Conservation (phyloP, 768 basidiomycete genomes). For the Panus rudis region DNA sequence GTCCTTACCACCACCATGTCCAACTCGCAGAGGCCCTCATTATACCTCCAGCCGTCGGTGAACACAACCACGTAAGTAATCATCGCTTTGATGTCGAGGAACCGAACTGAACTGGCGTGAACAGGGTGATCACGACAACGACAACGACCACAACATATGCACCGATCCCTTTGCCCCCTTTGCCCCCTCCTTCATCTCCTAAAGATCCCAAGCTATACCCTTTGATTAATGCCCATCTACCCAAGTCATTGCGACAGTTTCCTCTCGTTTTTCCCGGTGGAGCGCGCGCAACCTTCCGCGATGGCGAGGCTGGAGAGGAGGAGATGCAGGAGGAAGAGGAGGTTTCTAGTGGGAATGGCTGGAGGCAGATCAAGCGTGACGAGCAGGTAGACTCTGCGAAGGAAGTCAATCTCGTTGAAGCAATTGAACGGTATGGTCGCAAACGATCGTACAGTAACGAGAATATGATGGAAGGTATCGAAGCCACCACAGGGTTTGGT, state of each 20-base stretch:
- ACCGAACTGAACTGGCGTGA: constrained; percentile 4
- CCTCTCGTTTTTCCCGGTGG: constrained; percentile 79
- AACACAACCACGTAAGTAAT: constrained; percentile 73
- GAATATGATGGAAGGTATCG: constrained; percentile 70
- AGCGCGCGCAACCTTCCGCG: constrained; percentile 70
- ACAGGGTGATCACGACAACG: constrained; percentile 84
- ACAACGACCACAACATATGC: constrained; percentile 87
- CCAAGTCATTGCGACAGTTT: constrained; percentile 64
- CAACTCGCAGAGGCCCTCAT: constrained; percentile 54
- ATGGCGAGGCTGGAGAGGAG: constrained; percentile 54
- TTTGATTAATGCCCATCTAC: constrained; percentile 67
- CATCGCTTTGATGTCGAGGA: background rate
- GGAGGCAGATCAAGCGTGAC: constrained; percentile 69
- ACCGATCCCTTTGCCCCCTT: constrained; percentile 72
- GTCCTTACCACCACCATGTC: constrained; percentile 52
- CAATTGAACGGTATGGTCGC: constrained; percentile 72
- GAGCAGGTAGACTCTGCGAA: constrained; percentile 42
- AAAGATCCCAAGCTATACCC: constrained; percentile 79
- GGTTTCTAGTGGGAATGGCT: constrained; percentile 56
- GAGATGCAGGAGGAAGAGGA: constrained; percentile 71
- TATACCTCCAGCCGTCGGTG: constrained; percentile 74
- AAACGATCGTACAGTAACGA: constrained; percentile 50
- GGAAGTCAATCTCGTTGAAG: constrained; percentile 65
- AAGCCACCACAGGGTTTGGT: constrained; percentile 43
- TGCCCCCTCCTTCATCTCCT: constrained; percentile 64